Base-by-base conservation (phyloP, 768 basidiomycete species). In the Termitomyces sp. region DNA sequence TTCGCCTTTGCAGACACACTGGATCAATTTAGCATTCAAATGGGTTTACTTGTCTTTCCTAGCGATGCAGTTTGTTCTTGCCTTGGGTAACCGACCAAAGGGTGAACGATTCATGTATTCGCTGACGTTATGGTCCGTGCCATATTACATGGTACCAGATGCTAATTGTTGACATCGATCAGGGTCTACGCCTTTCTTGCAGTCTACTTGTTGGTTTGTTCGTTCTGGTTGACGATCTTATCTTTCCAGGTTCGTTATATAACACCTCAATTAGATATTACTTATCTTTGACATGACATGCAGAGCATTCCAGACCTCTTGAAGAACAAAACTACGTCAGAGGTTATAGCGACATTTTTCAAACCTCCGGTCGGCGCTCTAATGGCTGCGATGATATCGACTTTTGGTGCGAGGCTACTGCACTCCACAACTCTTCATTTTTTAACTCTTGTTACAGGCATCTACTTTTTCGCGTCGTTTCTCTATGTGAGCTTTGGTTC, bases 11-110 rank as follows among this genome's bases (percentile, higher is more conserved):
- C 57, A 92, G 93, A 95, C 94, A 15, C 86, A 91, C 60, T 96
- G 91, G 91, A 75, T 94, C 40, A 97, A 97, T 63, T 59, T 84
- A 40, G 83, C 73, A 13, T 76, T 94, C 53, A 88, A 90, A 74
- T 94, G 93, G 91, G 73, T 92, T 18, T 97, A 96, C 66, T 76
- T 96, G 39, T 78, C 85, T 2, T 89, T 94, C 75, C 75, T 98
- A 35, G 91, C 83, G 15, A 72, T 98, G 27, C 95, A 82, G 55
- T 81, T 81, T 53, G 71, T 81, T 49, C 73, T 88, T 40, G 85
- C 84, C 0, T 68, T 88, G 27, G 87, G 87, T 25, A 88, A 88
- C 69, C 77, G 94, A 53, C 94, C 94, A 3, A 96, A 96, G 67
- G 94, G 91, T 54, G 94, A 96, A 74, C 80, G 85, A 35, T 62